Conservation (phyloP, 495 filamentous ascomycete species). For the Jackrogersella multiformis region DNA sequence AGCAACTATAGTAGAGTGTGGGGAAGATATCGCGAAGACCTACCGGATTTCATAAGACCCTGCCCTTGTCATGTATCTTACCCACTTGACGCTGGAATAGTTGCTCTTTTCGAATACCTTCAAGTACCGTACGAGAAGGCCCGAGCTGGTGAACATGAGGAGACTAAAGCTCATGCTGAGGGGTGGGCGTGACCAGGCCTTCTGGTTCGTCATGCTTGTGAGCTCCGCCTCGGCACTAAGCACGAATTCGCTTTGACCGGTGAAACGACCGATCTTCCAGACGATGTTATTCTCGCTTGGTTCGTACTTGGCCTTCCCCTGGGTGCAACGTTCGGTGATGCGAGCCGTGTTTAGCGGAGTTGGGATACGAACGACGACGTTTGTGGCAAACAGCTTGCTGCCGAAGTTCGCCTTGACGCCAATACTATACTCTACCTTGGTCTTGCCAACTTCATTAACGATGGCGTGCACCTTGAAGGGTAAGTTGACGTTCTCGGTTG, state of each 20-base stretch:
- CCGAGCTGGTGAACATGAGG: conserved; percentile 97
- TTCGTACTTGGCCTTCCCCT: conserved; percentile 98
- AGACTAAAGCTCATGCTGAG: conserved; percentile 90
- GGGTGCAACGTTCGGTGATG: conserved; percentile 91
- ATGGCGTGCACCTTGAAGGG: conserved; percentile 99
- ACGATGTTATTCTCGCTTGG: conserved; percentile 97
- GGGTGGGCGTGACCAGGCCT: conserved; percentile 94
- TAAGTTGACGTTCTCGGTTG: conserved; percentile 99
- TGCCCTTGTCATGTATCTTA: conserved; percentile 98
- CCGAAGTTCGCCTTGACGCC: conserved; percentile 97
- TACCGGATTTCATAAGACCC: conserved; percentile 82
- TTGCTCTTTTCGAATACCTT: conserved; percentile 99
- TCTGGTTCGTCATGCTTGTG: conserved; percentile 97
- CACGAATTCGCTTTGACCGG: conserved; percentile 93
- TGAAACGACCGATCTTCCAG: conserved; percentile 98
- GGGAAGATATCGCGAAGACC: conserved; percentile 22
- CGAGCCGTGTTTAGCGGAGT: conserved; percentile 96
- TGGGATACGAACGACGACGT: conserved; percentile 94
- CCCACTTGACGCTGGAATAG: conserved; percentile 99
- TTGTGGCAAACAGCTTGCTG: conserved; percentile 95
- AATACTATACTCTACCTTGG: conserved; percentile 98
- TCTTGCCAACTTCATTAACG: conserved; percentile 95
- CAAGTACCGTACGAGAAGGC: conserved; percentile 90
- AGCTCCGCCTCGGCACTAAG: conserved; percentile 92
- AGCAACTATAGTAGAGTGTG: not conserved